These are phyloP conservation scores for Narthecium ossifragum DNA, from an alignment of 106 monocot species.

Conservation along the genomic window DNA sequence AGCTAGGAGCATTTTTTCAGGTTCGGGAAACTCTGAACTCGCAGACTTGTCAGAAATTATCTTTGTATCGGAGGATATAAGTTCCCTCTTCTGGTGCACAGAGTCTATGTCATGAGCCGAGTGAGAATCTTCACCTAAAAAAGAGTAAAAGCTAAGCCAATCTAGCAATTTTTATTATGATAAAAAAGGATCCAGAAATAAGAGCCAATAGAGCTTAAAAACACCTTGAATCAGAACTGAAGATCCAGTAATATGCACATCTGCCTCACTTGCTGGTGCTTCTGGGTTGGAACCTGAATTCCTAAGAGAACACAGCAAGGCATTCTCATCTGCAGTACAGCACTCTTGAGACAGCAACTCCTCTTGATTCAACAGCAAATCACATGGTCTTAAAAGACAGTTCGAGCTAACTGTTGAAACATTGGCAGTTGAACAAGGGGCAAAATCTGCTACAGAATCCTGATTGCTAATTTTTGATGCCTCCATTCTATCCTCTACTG, in stretches of 20 bases:
- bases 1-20: conserved; percentile 75
- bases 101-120: conserved; percentile 7
- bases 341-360: conserved; percentile 6
- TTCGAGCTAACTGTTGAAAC: conserved; percentile 5
- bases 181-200: too few relatives aligned
- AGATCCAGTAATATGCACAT: conserved; percentile 12
- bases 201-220: not conserved
- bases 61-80: conserved; percentile 3
- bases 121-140: conserved; percentile 19
- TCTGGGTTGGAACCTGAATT: conserved; percentile 14
- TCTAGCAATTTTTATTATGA: too few relatives aligned
- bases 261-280: conserved; percentile 14
- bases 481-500: conserved; percentile 8
- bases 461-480: conserved; percentile 7
- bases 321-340: conserved; percentile 18
- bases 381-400: conserved; percentile 29
- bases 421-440: conserved; percentile 5
- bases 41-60: conserved; percentile 22
- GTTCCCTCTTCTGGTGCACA: conserved; percentile 7
- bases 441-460: conserved; percentile 2
- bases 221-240: conserved; percentile 45
- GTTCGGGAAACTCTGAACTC: conserved; percentile 73
- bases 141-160: not conserved
- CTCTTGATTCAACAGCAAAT: conserved; percentile 11
- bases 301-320: conserved; percentile 2